Percentiles rank a stretch among this genome's conserved stretches.
Conservation (phyloP, 2,329 filamentous ascomycete species). For the Moelleriella libera region DNA sequence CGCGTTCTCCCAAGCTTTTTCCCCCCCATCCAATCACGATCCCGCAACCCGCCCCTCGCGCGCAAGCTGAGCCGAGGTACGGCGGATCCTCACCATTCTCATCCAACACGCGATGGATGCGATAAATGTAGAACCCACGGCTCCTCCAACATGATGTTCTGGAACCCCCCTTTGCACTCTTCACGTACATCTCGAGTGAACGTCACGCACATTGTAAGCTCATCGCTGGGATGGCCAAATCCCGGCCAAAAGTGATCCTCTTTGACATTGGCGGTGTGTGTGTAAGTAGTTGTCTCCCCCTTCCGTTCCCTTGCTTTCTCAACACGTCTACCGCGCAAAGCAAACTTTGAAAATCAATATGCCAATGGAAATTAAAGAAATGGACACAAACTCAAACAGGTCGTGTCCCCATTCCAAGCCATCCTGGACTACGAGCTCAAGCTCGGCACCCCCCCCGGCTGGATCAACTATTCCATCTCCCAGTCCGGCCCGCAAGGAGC, state of each 20-base stretch:
- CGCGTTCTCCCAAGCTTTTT: too few species aligned
- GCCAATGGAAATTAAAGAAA: neutral
- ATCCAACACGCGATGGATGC: too few species aligned
- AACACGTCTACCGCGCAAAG: too few species aligned
- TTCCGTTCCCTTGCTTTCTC: neutral
- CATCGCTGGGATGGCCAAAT: constrained; percentile 26
- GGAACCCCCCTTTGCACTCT: too few species aligned
- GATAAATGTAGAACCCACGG: too few species aligned
- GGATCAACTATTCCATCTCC: constrained; percentile 84
- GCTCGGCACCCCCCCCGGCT: constrained; percentile 67
- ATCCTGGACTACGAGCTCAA: constrained; percentile 81
- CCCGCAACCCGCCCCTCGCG: too few species aligned
- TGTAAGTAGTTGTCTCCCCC: constrained; percentile 45
- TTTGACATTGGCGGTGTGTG: constrained; percentile 97
- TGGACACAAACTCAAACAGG: constrained; percentile 31
- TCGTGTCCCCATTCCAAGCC: constrained; percentile 80
- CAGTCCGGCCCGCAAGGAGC: constrained; percentile 61
- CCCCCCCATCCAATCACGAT: too few species aligned
- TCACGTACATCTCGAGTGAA: too few species aligned
- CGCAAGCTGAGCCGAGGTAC: too few species aligned
- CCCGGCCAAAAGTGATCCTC: constrained; percentile 58
- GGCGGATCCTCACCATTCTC: too few species aligned
- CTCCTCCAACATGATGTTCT: too few species aligned
- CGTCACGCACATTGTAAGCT: neutral
- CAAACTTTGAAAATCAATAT: neutral